phyloP scores from a whole-genome alignment of 2,329 filamentous ascomycete species.

The Stemphylium lycopersici region DNA sequence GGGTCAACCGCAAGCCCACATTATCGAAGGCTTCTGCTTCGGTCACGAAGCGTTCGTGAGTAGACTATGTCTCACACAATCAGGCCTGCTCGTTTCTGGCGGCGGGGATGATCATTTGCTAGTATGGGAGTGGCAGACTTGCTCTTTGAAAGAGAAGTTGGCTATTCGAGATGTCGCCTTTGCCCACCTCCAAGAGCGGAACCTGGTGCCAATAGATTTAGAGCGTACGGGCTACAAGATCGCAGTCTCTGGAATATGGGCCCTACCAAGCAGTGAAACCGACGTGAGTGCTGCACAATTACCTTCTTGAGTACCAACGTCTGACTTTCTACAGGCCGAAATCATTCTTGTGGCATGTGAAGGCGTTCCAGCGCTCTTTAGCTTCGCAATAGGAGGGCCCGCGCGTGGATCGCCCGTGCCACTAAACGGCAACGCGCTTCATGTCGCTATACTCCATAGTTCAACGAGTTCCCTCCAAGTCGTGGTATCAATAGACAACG shows the following conservation, averaged over 20 bases:
- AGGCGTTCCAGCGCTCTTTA: slow-evolving; percentile 66
- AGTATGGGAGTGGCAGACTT: slow-evolving; percentile 79
- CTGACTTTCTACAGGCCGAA: slow-evolving; percentile 27
- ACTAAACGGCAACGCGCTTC: slow-evolving; percentile 70
- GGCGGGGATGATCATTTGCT: slow-evolving; percentile 82
- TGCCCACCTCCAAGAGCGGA: slow-evolving; percentile 25
- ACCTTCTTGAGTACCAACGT: not conserved
- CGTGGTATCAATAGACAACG: slow-evolving; percentile 61
- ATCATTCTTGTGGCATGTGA: slow-evolving; percentile 52
- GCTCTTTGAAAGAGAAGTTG: slow-evolving; percentile 60
- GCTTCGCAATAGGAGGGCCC: slow-evolving; percentile 59
- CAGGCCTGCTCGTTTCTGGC: slow-evolving; percentile 77
- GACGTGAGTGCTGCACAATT: slow-evolving; percentile 51
- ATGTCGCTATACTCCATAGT: slow-evolving; percentile 50
- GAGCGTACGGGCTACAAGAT: slow-evolving; percentile 41
- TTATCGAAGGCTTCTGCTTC: slow-evolving; percentile 89
- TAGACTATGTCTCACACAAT: slow-evolving; percentile 70
- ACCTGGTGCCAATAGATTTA: slow-evolving; percentile 13
- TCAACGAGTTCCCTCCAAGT: slow-evolving; percentile 15
- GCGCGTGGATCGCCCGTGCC: slow-evolving; percentile 54
- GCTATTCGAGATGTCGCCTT: slow-evolving; percentile 46
- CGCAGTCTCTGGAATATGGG: slow-evolving; percentile 61
- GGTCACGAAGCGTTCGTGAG: slow-evolving; percentile 87
- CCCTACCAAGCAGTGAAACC: slow-evolving; percentile 25
- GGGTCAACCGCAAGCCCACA: slow-evolving; percentile 78